Evolutionary conservation across 768 basidiomycete genomes (phyloP), one percentile per base, ranked within the genome.

Genomic region (Phylloporus sp.): DNA sequence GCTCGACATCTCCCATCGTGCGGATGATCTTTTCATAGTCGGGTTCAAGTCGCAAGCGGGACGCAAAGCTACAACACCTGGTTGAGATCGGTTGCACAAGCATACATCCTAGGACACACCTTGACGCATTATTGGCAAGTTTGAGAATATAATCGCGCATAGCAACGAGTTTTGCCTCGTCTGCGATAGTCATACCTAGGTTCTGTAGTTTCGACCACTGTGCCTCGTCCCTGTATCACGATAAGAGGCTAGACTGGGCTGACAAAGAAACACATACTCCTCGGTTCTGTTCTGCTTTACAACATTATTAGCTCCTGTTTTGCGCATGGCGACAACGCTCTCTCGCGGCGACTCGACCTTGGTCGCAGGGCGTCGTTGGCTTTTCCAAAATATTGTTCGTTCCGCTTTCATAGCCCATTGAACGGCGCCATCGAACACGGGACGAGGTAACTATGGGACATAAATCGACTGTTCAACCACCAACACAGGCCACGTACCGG

Each of bases 111-210:
- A 18, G 3, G 36, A 57, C 76, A 18, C 55, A 89, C 90, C 87
- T 92, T 34, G 86, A 81, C 0, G 82, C 82, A 2, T 86, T 84
- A 54, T 84, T 82, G 0, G 92, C 89, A 8, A 95, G 76, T 63
- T 92, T 94, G 45, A 88, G 67, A 39, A 91, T 85, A 63, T 95
- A 93, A 55, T 95, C 93, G 20, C 87, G 76, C 84, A 99, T 83
- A 0, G 90, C 83, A n/a, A 83, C 72, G 20, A 99, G 73, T 66
- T 98, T 97, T 49, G 72, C 78, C 65, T 97, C 94, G 61, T 95
- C 95, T 23, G 74, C 73, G 3, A 77, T 54, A 1, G 82, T 85
- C 87, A 97, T 92, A 2, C 95, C 95, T 15, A 97, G 70, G 62
- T 92, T 88, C 57, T 91, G 89, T 36, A 97, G 68, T 68, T 88